Evolutionary conservation across 306 rosid genomes (phyloP), one percentile per base, ranked within the genome.

Genomic region (Pterocarpus santalinus): DNA sequence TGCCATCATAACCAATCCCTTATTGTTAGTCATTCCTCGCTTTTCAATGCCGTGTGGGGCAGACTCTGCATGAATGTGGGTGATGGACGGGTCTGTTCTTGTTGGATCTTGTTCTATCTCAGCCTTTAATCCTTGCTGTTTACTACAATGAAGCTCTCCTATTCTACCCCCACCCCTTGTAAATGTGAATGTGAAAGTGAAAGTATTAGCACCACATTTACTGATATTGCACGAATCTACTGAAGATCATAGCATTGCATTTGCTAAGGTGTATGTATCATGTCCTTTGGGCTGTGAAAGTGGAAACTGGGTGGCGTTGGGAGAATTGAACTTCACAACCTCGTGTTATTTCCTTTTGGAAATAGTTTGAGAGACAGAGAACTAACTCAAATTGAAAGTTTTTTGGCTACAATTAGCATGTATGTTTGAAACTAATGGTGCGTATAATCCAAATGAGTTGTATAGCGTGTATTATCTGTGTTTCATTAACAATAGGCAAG

Each of bases 31-130:
- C 84, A 53, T 30, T 38, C 74, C 84, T 80, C 53, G 67, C 87
- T 76, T 87, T 81, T 60, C 7, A 52, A 72, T 76, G 76, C 66
- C 84, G 34, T 80, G 94, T 88, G 97, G 91, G 87, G 78, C 80
- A 52, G 1, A 4, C 15, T 70, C 0, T 33, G 75, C 8, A 32
- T 71, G 76, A 51, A 71, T 55, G 61, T n/a, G 35, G 5, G 92
- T 87, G 90, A 81, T 75, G 77, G 86, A 83, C 74, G 67, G 71
- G 65, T 67, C 74, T 53, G 55, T 61, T 67, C 63, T n/a, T 33
- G 65, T 76, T 67, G 75, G 76, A 75, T 74, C 72, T 73, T 39
- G 49, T 78, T 77, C 28, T 22, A 22, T 43, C 55, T 22, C 30
- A 30, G 17, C 68, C 32, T 57, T 39, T 49, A 49, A 3, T 5